Conservation (phyloP, 257 asterid genomes). For the Apocynum venetum region DNA sequence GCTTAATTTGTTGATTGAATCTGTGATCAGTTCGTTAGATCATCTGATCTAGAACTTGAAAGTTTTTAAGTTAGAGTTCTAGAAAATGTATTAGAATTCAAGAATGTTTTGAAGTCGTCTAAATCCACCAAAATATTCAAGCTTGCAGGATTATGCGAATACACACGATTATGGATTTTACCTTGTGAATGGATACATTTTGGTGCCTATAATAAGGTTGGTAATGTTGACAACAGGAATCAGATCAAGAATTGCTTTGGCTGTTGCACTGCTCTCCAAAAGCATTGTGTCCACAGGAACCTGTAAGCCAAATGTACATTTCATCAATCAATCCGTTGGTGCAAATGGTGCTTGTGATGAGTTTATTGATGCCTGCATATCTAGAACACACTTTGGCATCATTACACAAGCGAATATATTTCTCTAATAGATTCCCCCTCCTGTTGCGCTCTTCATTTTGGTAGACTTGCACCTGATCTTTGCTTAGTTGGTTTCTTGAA, state of each 20-base stretch:
- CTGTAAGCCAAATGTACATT: slow-evolving; percentile 27
- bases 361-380: background rate
- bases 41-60: background rate
- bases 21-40: background rate
- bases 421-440: slow-evolving; percentile 52
- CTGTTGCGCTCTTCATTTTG: slow-evolving; percentile 57
- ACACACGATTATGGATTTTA: slow-evolving; percentile 5
- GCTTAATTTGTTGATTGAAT: background rate
- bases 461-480: slow-evolving; percentile 57
- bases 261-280: slow-evolving; percentile 67
- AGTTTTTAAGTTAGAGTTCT: too few species aligned
- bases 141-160: too few species aligned
- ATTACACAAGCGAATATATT: slow-evolving; percentile 58
- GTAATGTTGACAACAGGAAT: slow-evolving; percentile 55
- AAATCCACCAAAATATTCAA: background rate
- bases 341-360: background rate
- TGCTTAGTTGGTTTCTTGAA: slow-evolving; percentile 68
- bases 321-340: background rate
- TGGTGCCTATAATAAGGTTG: slow-evolving; percentile 57
- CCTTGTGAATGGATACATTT: slow-evolving; percentile 48
- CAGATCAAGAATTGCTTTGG: slow-evolving; percentile 66
- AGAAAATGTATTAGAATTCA: background rate
- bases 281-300: slow-evolving; percentile 72
- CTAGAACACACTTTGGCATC: slow-evolving; percentile 45
- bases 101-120: background rate